Evolutionary conservation across 78 protist species (phyloP), one percentile per base, ranked within the genome.

Genomic region (Dictyostelium capitatum): DNA sequence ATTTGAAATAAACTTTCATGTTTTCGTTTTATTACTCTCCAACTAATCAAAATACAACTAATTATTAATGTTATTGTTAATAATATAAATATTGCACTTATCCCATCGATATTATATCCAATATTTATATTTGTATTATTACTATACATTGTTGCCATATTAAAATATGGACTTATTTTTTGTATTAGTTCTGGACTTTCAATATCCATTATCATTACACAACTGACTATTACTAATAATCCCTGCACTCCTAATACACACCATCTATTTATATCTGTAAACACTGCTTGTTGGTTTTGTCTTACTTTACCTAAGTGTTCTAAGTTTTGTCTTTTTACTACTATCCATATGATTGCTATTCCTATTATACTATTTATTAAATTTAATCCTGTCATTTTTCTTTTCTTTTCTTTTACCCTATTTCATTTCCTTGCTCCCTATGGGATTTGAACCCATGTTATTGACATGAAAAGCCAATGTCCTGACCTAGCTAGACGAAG

Each of bases 401-500:
- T 32, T 57, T 46, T 30, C 0, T 69, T 4, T 17, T 69, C 6
- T 12, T 69, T 69, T 0, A 5, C n/a, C 41, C 12, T 51, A n/a
- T 17, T 20, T 53, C 0, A 1, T 25, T 53, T n/a, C 0, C 19
- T 32, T 57, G 82, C 65, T 57, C 82, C 82, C 47, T 78, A 78
- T 57, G 82, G 57, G 82, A 78, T 9, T 78, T 47, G 82, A 78
- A 78, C 82, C 57, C 82, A 57, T 78, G 82, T 78, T 78, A 11
- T 19, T 78, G 82, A 54, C 69, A 57, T 78, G 82, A 78, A 78
- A 57, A 57, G 69, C 74, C 82, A 78, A 57, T 47, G 82, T 78
- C 82, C 82, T 78, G n/a, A 78, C 82, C 82, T 37, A 54, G 47
- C 82, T 78, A 78, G 82, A 78, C 82, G 82, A 78, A 78, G 47